A percentile compares a stretch with the other conserved stretches of the same genome.
Conservation (phyloP, 345 rosid genomes). For the Hibiscus tridactylites region DNA sequence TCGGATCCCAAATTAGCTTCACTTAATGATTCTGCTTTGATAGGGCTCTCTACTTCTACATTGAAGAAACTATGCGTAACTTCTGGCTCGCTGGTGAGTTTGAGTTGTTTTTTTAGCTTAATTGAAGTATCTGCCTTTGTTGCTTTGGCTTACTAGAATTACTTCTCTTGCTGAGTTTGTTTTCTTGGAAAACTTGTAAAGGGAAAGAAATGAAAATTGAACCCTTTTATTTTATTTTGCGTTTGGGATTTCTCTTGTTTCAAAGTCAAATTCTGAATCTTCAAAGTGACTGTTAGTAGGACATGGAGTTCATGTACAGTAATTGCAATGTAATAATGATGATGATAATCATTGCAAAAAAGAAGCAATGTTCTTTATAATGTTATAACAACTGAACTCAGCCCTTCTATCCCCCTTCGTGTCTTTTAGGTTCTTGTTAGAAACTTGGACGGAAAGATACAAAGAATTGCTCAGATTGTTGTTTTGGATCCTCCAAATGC, state of each 20-base stretch:
- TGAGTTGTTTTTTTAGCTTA: background rate
- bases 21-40: constrained; percentile 53
- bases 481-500: constrained; percentile 71
- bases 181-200: background rate
- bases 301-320: background rate
- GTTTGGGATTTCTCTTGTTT: background rate
- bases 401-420: background rate
- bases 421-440: constrained; percentile 46
- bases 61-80: constrained; percentile 58
- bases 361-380: background rate
- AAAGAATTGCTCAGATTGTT: constrained; percentile 59
- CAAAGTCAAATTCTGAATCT: background rate
- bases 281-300: background rate
- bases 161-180: background rate
- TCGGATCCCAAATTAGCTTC: constrained; percentile 31
- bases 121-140: background rate
- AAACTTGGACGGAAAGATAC: constrained; percentile 40
- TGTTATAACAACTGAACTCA: background rate
- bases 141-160: background rate
- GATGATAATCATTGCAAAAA: background rate
- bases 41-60: constrained; percentile 59
- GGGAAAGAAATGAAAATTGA: background rate
- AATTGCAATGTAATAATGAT: background rate
- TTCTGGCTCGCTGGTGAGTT: constrained; percentile 71
- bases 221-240: background rate